These are phyloP conservation scores for Ogataea paraovalis DNA, from an alignment of 805 yeast genomes.

Conservation along the genomic window DNA sequence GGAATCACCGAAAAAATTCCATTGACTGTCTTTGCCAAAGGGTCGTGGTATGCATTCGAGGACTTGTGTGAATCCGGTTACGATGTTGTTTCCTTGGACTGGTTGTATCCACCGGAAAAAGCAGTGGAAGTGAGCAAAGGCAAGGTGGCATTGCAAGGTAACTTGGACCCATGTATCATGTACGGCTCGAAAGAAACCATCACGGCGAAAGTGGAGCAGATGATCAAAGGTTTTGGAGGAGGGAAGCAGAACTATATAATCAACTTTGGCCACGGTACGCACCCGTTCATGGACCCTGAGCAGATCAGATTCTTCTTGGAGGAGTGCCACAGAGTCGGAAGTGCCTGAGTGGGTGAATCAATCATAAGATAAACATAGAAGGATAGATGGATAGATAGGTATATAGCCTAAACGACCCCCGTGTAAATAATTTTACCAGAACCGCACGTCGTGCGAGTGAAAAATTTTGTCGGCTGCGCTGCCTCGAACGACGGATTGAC, in stretches of 20 bases:
- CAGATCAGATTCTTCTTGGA: slow-evolving; percentile 78
- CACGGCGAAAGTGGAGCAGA: slow-evolving; percentile 72
- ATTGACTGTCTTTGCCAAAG: slow-evolving; percentile 87
- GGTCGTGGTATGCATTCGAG: slow-evolving; percentile 95
- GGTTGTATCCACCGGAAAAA: slow-evolving; percentile 81
- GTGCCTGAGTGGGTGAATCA: slow-evolving; percentile 4
- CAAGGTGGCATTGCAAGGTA: slow-evolving; percentile 87
- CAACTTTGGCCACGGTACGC: slow-evolving; percentile 98
- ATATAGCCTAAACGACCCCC: neutral
- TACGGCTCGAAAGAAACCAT: slow-evolving; percentile 86
- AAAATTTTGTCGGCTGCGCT: neutral
- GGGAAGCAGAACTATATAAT: slow-evolving; percentile 89
- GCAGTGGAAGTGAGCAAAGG: slow-evolving; percentile 74
- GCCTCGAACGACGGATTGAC: neutral
- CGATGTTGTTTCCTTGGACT: slow-evolving; percentile 87
- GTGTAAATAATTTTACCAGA: neutral
- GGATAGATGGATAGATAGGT: too few species aligned
- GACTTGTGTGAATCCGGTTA: slow-evolving; percentile 78
- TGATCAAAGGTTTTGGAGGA: slow-evolving; percentile 92
- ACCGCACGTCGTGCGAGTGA: neutral
- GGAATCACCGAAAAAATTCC: slow-evolving; percentile 75
- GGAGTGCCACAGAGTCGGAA: slow-evolving; percentile 81
- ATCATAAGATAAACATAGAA: too few species aligned
- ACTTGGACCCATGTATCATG: slow-evolving; percentile 91
- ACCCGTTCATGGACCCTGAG: slow-evolving; percentile 95